phyloP scores from a whole-genome alignment of 2,329 filamentous ascomycete species.

The Lecanicillium sp. region DNA sequence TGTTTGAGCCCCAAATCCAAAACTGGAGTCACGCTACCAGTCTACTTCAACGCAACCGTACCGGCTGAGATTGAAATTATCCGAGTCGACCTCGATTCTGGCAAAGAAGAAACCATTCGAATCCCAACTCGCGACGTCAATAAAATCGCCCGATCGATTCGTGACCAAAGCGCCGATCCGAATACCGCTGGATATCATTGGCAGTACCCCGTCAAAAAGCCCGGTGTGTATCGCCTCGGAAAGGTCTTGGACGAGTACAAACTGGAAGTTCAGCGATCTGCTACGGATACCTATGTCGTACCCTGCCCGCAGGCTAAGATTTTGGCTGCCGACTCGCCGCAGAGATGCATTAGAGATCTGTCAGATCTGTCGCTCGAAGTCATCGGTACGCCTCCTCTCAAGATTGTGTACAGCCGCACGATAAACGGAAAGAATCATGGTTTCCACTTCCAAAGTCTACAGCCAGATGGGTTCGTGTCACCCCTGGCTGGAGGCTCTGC shows the following conservation, averaged over 20 bases:
- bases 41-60: slow-evolving; percentile 88
- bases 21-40: slow-evolving; percentile 60
- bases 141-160: slow-evolving; percentile 60
- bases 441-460: slow-evolving; percentile 87
- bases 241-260: slow-evolving; percentile 91
- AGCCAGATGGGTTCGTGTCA: slow-evolving; percentile 78
- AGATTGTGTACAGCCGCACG: slow-evolving; percentile 83
- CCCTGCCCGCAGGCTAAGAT: slow-evolving; percentile 76
- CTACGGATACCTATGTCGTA: slow-evolving; percentile 75
- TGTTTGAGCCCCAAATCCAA: slow-evolving; percentile 63
- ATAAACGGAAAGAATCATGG: slow-evolving; percentile 78
- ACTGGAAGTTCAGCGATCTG: slow-evolving; percentile 74
- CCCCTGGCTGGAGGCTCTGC: slow-evolving; percentile 60
- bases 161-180: slow-evolving; percentile 59
- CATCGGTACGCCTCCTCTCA: slow-evolving; percentile 80
- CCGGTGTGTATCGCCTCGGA: slow-evolving; percentile 77
- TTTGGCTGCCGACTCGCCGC: slow-evolving; percentile 49
- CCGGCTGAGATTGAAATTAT: slow-evolving; percentile 85
- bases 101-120: slow-evolving; percentile 70
- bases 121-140: slow-evolving; percentile 68
- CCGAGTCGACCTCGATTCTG: slow-evolving; percentile 76
- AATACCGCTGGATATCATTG: slow-evolving; percentile 56
- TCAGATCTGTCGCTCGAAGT: slow-evolving; percentile 81
- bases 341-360: slow-evolving; percentile 79
- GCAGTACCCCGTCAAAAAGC: slow-evolving; percentile 70